Percentiles rank a stretch among this genome's conserved stretches.
phyloP scores from a whole-genome alignment of 495 filamentous ascomycete genomes.

The Talaromyces liani region DNA sequence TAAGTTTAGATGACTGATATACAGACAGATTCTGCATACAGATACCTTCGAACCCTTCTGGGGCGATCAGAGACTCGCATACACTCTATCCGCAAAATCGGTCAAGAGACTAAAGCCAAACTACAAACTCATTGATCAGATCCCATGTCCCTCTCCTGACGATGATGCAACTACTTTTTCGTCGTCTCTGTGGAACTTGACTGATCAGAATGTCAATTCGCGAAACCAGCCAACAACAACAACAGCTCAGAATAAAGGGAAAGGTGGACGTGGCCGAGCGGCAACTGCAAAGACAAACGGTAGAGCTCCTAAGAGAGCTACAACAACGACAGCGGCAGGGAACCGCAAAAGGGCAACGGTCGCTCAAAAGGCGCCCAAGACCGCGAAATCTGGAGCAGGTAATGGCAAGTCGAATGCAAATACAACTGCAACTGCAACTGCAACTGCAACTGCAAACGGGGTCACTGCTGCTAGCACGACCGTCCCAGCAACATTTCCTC shows the following conservation, averaged over 20 bases:
- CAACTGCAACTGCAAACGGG: background rate
- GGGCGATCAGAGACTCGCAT: background rate
- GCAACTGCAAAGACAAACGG: background rate
- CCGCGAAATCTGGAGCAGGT: background rate
- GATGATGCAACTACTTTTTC: background rate
- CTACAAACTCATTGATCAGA: background rate
- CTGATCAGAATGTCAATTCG: background rate
- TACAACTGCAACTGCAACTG: background rate
- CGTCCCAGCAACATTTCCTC: background rate
- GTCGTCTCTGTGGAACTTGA: background rate
- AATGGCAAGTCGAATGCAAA: background rate
- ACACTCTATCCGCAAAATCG: background rate
- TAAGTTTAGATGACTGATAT: background rate
- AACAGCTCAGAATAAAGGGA: background rate
- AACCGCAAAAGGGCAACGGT: background rate
- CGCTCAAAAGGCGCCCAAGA: background rate
- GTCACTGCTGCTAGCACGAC: background rate
- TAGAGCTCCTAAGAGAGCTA: background rate
- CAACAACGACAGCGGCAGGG: background rate
- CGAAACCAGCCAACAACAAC: background rate
- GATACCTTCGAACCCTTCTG: constrained; percentile 14
- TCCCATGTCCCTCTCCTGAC: background rate
- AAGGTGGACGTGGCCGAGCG: background rate
- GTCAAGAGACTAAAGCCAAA: background rate
- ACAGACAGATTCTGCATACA: constrained; percentile 12